Evolutionary conservation across 169 alveolate species (phyloP).

Genomic region (Theileria annulata): DNA sequence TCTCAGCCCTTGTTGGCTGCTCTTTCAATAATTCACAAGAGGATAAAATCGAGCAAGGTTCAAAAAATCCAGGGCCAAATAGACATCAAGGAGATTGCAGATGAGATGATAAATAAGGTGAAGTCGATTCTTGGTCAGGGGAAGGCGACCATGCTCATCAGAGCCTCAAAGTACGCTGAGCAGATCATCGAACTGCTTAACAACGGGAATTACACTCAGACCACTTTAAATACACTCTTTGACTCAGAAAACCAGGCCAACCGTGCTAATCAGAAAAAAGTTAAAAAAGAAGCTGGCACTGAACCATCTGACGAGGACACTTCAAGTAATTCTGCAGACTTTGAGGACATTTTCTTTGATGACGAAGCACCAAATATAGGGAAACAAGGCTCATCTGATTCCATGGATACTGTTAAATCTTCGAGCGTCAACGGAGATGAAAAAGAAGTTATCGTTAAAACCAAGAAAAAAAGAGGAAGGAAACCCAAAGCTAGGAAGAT

Average conservation of each 20-base stretch:
- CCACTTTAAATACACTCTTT: background rate
- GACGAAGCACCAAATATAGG: background rate
- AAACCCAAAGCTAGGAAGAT: background rate
- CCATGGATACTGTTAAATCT: background rate
- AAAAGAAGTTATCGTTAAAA: background rate
- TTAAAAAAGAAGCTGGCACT: background rate
- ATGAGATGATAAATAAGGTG: constrained; percentile 30
- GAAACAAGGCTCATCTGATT: background rate
- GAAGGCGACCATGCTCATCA: constrained; percentile 33
- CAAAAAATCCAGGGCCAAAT: constrained; percentile 9
- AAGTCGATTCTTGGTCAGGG: constrained; percentile 51
- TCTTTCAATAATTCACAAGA: constrained; percentile 41
- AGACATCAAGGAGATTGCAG: constrained; percentile 45
- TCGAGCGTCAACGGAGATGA: background rate
- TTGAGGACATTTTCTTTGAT: background rate
- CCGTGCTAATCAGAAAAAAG: background rate
- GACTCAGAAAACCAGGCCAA: constrained; percentile 7
- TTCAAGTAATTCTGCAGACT: constrained; percentile 9
- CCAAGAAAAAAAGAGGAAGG: background rate
- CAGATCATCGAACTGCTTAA: constrained; percentile 36
- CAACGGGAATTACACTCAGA: constrained; percentile 7
- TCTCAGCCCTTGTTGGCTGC: constrained; percentile 50
- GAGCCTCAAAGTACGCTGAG: constrained; percentile 33
- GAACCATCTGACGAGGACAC: background rate
- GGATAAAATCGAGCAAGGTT: constrained; percentile 27